phyloP scores from a whole-genome alignment of 192 early-diverging fungal species.

The Rhizophagus prolifer region DNA sequence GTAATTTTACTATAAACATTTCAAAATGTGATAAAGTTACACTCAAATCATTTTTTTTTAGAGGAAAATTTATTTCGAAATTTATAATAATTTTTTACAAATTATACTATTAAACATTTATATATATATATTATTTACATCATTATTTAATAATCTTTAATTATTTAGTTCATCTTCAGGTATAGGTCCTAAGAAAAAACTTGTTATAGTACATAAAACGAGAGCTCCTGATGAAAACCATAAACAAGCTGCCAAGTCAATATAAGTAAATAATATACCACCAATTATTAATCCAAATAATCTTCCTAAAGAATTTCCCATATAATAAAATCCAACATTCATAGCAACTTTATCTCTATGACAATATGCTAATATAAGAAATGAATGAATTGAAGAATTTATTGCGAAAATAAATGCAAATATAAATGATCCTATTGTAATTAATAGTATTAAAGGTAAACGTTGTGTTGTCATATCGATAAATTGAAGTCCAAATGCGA shows the following conservation, averaged over 20 bases:
- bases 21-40: too few relatives aligned
- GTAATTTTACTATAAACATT: too few relatives aligned
- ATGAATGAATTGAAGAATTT: conserved; percentile 32
- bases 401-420: conserved; percentile 32
- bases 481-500: conserved; percentile 11
- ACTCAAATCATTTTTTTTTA: too few relatives aligned
- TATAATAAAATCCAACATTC: conserved; percentile 33
- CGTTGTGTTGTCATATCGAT: not conserved
- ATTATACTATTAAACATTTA: too few relatives aligned
- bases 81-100: too few relatives aligned
- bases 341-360: conserved; percentile 28
- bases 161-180: conserved; percentile 20
- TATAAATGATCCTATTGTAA: conserved; percentile 9
- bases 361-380: conserved; percentile 31
- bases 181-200: conserved; percentile 20
- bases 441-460: not conserved
- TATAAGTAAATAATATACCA: conserved; percentile 8
- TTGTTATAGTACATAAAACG: conserved; percentile 2
- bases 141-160: not conserved
- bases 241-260: conserved; percentile 23
- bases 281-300: conserved; percentile 23
- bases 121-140: too few relatives aligned
- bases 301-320: conserved; percentile 29
- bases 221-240: conserved; percentile 14
- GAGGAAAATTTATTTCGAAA: too few relatives aligned